Evolutionary conservation across 495 filamentous ascomycete genomes (phyloP), one percentile per base, ranked within the genome.

Genomic region (Articulospora tetracladia): DNA sequence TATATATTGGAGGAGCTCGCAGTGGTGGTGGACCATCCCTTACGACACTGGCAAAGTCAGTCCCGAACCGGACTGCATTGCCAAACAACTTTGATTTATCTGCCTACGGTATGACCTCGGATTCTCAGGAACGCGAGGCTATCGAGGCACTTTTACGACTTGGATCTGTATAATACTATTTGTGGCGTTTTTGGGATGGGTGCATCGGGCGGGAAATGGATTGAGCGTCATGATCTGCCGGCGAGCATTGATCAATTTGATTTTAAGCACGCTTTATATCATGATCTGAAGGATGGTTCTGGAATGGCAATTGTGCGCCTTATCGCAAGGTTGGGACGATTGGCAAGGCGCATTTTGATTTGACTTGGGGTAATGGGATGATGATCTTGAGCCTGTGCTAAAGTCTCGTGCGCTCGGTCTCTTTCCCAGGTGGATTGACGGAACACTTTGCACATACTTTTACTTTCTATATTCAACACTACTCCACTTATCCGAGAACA

Each of bases 71-170:
- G 52, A 65, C 73, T 57, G 74, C 75, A 47, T 72, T 73, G 71
- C 72, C 67, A 74, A 55, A 65, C 63, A 68, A 75, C 66, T 70
- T 81, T 66, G 74, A 79, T 69, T 75, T 80, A 57, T 70, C 77
- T 49, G 75, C 75, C 41, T 75, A 79, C 73, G 79, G 69, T 59
- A 80, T 72, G 65, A 76, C 74, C 68, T 81, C 74, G 7, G 82
- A 86, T 65, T 78, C 79, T 41, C 85, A 90, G 74, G 91, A 95
- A 77, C 86, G 89, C 69, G 90, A 91, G 69, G 91, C 91, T 36
- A 83, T 92, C 62, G 91, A 91, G 72, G 90, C 90, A 57, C 84
- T 95, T 72, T 78, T 95, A 66, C 84, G 85, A 73, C 83, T 95
- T 73, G 89, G 90, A 74, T 92, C 89, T 74, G 89, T 92, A 86